A percentile compares a stretch with the other conserved stretches of the same genome.
phyloP scores from a whole-genome alignment of 1,139 yeast species.

The Suhomyces taliae region DNA sequence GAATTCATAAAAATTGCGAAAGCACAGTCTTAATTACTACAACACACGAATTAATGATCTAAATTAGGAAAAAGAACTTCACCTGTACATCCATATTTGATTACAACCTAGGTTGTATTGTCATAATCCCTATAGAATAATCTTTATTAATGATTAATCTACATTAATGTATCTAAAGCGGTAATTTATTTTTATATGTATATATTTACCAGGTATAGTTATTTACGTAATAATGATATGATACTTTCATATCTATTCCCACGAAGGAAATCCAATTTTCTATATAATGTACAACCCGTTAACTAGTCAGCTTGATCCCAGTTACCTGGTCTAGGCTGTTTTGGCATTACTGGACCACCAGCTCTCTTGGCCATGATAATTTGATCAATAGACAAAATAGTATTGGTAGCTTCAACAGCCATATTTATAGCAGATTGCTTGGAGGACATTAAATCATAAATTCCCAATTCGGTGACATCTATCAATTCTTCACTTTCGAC shows the following conservation, averaged over 20 bases:
- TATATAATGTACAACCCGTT: conserved; percentile 2
- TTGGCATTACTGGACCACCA: conserved; percentile 94
- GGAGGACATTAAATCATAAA: conserved; percentile 76
- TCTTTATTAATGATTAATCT: too few relatives aligned
- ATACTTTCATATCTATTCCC: too few relatives aligned
- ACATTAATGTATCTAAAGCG: background rate
- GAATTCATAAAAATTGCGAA: conserved; percentile 54
- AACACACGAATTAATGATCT: too few relatives aligned
- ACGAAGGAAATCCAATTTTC: background rate
- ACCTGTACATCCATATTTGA: too few relatives aligned
- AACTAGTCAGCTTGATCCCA: conserved; percentile 92
- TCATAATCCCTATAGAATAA: too few relatives aligned
- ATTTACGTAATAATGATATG: background rate
- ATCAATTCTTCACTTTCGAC: conserved; percentile 33
- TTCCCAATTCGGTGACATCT: conserved; percentile 67
- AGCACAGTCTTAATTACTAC: background rate
- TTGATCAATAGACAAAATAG: conserved; percentile 87
- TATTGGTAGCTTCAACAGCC: conserved; percentile 94
- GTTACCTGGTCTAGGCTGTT: conserved; percentile 86
- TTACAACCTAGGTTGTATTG: too few relatives aligned
- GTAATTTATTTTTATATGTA: too few relatives aligned
- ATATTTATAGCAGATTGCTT: conserved; percentile 86
- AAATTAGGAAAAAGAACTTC: too few relatives aligned
- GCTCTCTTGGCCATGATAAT: conserved; percentile 94
- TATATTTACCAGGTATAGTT: background rate